Conservation (phyloP, 495 filamentous ascomycete species). For the Trichocladium uniseriatum region DNA sequence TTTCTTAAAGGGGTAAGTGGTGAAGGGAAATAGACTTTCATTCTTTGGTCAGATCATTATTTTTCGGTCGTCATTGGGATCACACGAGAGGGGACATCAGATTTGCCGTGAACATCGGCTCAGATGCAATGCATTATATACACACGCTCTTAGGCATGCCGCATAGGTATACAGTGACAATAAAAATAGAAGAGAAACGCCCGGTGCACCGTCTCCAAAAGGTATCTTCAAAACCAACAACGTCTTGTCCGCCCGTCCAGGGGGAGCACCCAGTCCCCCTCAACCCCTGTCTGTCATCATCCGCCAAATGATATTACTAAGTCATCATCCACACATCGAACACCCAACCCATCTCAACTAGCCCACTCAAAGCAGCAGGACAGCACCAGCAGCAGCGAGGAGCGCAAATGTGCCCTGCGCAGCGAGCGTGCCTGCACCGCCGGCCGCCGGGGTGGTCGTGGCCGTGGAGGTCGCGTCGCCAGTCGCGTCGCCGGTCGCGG, state of each 20-base stretch:
- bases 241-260: no score
- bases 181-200: not conserved
- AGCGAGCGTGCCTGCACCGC: constrained; percentile 17
- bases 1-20: not conserved
- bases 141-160: not conserved
- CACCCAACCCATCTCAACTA: not conserved
- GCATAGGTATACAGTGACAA: constrained; percentile 2
- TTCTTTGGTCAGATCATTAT: not conserved
- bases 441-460: constrained; percentile 5
- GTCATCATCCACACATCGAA: no score
- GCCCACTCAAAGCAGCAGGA: constrained; percentile 28
- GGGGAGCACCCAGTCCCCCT: no score
- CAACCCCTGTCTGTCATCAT: no score
- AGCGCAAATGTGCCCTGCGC: constrained; percentile 16
- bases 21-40: not conserved
- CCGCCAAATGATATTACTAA: not conserved
- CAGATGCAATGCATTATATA: not conserved
- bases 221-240: not conserved
- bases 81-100: no score
- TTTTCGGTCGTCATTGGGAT: not conserved
- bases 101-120: not conserved
- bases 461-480: not conserved
- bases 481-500: not conserved
- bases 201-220: not conserved
- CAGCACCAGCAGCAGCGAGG: constrained; percentile 24